Evolutionary conservation across 495 filamentous ascomycete genomes (phyloP), one percentile per base, ranked within the genome.

Genomic region (Xylaria sp.): DNA sequence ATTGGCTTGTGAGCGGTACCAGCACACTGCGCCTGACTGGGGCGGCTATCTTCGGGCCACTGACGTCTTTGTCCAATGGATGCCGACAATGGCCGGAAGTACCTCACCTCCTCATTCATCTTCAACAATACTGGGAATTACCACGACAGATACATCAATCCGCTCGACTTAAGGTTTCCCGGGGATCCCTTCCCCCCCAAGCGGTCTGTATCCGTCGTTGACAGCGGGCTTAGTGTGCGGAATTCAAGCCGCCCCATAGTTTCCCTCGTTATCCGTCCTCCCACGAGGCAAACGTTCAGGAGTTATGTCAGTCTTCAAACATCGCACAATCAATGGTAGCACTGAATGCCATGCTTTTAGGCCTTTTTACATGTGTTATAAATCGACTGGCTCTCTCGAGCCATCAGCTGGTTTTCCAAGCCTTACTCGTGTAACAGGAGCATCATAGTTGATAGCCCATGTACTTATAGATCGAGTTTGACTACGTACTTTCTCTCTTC

Each of bases 21-120:
- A 37, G 31, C n/a, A 19, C 55, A 37, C 19, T 35, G 55, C 31
- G 29, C 52, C 19, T 57, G 29, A 41, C 40, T 21, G 46, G 48
- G 15, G 29, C 61, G 69, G 69, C 69, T 71, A 71, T 57, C 62
- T 61, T 71, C 69, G 69, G 69, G 61, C 31, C 50, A 66, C n/a
- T 64, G 62, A 61, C 69, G 62, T 66, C 52, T 46, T 67, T 41
- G 59, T 70, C 37, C 3, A 19, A 53, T 21, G 9, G 12, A 55
- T 4, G 67, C 41, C 67, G 40, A 46, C 67, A 21, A 17, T 59
- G 29, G 41, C 33, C 55, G 15, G 19, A 69, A 61, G 67, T 69
- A 69, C 67, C 41, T 37, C 15, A 21, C 50, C 5, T n/a, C 21
- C 55, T 35, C 40, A 17, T 55, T 29, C 41, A 61, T 59, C 57